Conservation (phyloP, 257 asterid genomes). For the Nyctanthes arbortristis region DNA sequence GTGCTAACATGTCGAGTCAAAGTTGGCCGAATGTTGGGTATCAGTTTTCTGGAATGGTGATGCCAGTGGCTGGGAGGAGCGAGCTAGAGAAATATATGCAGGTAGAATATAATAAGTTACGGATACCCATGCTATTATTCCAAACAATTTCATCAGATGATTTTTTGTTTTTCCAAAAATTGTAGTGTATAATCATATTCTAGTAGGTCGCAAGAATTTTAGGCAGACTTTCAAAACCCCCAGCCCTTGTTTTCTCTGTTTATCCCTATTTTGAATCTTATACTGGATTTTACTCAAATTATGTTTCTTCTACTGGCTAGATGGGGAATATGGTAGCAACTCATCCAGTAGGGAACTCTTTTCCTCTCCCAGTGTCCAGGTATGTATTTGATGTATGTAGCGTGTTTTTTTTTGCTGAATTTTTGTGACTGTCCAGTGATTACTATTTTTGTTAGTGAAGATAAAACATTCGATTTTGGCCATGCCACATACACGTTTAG, state of each 20-base stretch:
- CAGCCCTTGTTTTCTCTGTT: too few relatives aligned
- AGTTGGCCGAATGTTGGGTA: constrained; percentile 68
- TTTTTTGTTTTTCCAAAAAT: too few relatives aligned
- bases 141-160: too few relatives aligned
- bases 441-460: not conserved
- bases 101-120: constrained; percentile 51
- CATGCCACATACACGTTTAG: not conserved
- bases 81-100: constrained; percentile 63
- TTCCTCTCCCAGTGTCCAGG: constrained; percentile 58
- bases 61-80: constrained; percentile 57
- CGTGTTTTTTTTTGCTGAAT: too few relatives aligned
- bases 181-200: too few relatives aligned
- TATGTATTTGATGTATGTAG: constrained; percentile 27
- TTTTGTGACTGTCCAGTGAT: too few relatives aligned
- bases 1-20: constrained; percentile 57
- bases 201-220: too few relatives aligned
- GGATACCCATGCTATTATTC: too few relatives aligned
- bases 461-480: not conserved
- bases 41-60: constrained; percentile 72
- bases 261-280: too few relatives aligned
- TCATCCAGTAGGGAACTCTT: constrained; percentile 57
- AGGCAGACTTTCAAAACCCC: too few relatives aligned
- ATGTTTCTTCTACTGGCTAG: constrained; percentile 39
- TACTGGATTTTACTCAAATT: constrained; percentile 20
- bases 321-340: constrained; percentile 60